Base-by-base conservation (phyloP, 179 eudicot species). In the Silene coronaria region DNA sequence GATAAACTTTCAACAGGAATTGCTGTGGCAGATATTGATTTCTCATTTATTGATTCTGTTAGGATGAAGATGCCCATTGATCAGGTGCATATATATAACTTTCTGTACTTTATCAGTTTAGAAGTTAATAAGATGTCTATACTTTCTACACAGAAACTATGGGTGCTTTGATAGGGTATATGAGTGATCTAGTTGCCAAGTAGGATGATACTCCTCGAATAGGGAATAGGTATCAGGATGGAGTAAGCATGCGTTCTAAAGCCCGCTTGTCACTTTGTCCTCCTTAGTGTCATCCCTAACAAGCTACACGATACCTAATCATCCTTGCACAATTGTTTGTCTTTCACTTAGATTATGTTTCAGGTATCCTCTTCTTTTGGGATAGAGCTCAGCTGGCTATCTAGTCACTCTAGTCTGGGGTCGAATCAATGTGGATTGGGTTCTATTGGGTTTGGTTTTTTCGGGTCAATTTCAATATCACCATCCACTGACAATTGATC, bases 41-140 rank as follows among this genome's bases (percentile, higher is more conserved):
- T 91, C 65, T 80, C 96, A 32, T 53, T 79, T 70, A 88, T 93
- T 34, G 89, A 90, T 75, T 87, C 92, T 19, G 89, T 91, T 21
- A 89, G 98, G 81, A 86, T 86, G 84, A 93, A 89, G 83, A 91
- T 93, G 96, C 98, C 97, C 64, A 80, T 93, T 67, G 86, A 90
- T 68, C 85, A 89, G 97, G 96, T 92, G 69, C n/a, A 13, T 61
- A 17, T 66, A 71, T 55, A 4, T 69, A 13, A 4, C 11, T 26
- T 27, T 46, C 11, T 60, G 51, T 24, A 23, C 30, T 45, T 74
- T 30, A 32, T 45, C 69, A 28, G 68, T 64, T 24, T 38, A 3
- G 17, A 48, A 28, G 51, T 45, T 57, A 12, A 27, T 4, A 26
- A 22, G 45, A 26, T 34, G 24, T 48, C 51, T 10, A 8, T 19